phyloP scores from a whole-genome alignment of 495 filamentous ascomycete genomes.

The Daldinia bambusicola region DNA sequence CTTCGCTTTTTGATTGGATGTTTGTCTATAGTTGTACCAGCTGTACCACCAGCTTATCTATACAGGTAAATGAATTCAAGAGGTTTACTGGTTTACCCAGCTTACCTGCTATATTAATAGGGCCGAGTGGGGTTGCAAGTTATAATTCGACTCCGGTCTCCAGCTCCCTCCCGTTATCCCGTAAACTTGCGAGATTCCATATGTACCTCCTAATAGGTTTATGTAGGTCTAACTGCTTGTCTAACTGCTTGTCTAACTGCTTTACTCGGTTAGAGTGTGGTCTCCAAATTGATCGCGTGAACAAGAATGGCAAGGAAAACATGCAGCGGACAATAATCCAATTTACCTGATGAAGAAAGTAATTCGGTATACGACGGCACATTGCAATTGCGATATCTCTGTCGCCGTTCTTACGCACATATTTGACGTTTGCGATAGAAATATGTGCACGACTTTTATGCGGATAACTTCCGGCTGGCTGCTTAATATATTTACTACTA shows the following conservation, averaged over 20 bases:
- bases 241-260: not conserved
- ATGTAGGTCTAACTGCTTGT: not conserved
- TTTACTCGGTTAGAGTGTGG: constrained; percentile 2
- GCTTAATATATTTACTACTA: not conserved
- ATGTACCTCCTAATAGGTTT: not conserved
- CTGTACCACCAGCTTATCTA: not conserved
- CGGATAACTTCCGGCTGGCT: constrained; percentile 1
- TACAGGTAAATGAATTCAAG: constrained; percentile 1
- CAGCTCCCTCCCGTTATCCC: not conserved
- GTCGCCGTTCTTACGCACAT: not conserved
- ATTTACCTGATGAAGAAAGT: constrained; percentile 3
- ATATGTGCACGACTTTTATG: not conserved
- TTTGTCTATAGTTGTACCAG: not conserved
- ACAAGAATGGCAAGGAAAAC: not conserved
- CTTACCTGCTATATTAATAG: constrained; percentile 4
- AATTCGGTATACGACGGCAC: not conserved
- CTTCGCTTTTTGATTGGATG: not conserved
- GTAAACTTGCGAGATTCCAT: too few species aligned
- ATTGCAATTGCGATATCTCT: not conserved
- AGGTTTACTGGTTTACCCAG: not conserved
- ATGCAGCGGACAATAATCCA: not conserved
- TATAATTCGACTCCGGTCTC: not conserved
- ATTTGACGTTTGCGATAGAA: not conserved
- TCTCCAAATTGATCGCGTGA: not conserved
- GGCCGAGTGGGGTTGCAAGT: not conserved